phyloP scores from a whole-genome alignment of 371 early-diverging fungal genomes.

The Sporodiniella umbellata region DNA sequence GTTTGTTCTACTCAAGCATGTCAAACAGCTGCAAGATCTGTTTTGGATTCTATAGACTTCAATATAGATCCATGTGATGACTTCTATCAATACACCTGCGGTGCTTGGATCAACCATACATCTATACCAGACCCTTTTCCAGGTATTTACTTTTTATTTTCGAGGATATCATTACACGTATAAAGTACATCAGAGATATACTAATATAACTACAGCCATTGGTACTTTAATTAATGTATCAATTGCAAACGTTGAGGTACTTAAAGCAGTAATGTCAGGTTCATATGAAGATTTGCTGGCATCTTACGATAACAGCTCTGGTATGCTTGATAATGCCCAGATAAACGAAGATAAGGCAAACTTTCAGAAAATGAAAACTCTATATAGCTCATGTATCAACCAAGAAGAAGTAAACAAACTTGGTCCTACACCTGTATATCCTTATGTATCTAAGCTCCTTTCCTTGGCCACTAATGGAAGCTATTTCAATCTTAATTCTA shows the following conservation, averaged over 20 bases:
- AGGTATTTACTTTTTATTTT: neutral
- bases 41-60: constrained; percentile 26
- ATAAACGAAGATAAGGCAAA: constrained; percentile 29
- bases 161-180: no score
- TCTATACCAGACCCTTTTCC: constrained; percentile 46
- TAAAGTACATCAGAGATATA: no score
- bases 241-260: constrained; percentile 27
- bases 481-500: neutral
- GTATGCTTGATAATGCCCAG: constrained; percentile 1
- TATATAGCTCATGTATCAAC: constrained; percentile 56
- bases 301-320: neutral
- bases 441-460: constrained; percentile 2
- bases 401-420: constrained; percentile 31
- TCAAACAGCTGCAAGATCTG: constrained; percentile 1
- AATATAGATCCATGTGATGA: constrained; percentile 40
- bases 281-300: constrained; percentile 18
- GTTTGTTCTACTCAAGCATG: neutral
- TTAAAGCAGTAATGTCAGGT: constrained; percentile 21
- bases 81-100: constrained; percentile 53
- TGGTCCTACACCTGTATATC: constrained; percentile 49
- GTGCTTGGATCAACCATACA: constrained; percentile 37
- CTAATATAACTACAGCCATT: constrained; percentile 15
- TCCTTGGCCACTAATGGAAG: neutral
- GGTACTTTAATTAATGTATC: constrained; percentile 25
- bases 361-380: constrained; percentile 42